Base-by-base conservation (phyloP, 345 rosid genomes). In the Moricandia arvensis region DNA sequence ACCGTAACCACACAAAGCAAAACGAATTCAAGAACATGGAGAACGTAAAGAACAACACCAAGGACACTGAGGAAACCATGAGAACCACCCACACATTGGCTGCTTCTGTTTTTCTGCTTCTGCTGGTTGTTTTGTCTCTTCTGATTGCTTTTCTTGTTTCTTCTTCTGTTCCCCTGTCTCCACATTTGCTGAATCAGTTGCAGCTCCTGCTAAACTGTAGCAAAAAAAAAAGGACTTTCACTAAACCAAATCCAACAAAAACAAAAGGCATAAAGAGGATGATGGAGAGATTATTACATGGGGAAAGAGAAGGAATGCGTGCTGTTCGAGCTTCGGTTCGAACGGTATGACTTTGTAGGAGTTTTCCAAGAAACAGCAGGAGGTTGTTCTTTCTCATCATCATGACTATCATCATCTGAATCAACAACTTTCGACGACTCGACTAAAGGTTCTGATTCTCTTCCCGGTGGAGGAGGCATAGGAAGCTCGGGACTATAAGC, bases 221-320 rank as follows among this genome's bases (percentile, higher is more conserved):
- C 0, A 34, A 29, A n/a, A 41, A 70, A 0, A 35, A 29, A 7
- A 29, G 11, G 45, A 31, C 29, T 70, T 6, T 57, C 43, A 62
- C 26, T 38, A 37, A 54, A 62, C 18, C 29, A 43, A 49, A 63
- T 49, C 62, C 16, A 62, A 62, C 8, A 61, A 64, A 18, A 0
- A 29, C 16, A 6, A 57, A 54, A 6, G 21, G 45, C 1, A 63
- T 15, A 15, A 49, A 7, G 9, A 8, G n/a, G 29, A 34, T 3
- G 1, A 9, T 60, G 16, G 7, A 45, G 49, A 13, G 13, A 0
- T 30, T 76, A 55, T 71, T 83, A 88, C 96, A 83, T 43, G 27
- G 93, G 87, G 75, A 88, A 86, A 57, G 90, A 69, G 77, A 88
- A 86, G 24, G 91, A 84, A 7, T 41, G 59, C 0, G 76, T 1